Evolutionary conservation across 805 yeast species (phyloP), one percentile per base, ranked within the genome.

Genomic region (Metahyphopichia silvanorum): DNA sequence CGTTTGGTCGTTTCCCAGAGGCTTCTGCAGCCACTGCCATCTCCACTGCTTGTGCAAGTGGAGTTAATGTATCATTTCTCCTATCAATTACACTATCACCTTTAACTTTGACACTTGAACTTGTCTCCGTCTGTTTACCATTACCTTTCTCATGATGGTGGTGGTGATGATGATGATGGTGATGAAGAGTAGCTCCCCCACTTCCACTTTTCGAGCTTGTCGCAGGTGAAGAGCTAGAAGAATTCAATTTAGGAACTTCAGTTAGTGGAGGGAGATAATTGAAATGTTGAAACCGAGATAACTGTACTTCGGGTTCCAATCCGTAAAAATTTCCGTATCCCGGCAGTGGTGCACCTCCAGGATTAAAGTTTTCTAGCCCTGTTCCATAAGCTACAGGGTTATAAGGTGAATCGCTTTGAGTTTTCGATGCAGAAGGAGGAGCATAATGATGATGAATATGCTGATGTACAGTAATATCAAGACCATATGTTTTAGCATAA

Each of bases 361-460:
- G 20, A 9, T 11, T 19, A n/a, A 13, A n/a, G 4, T 11, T 14
- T 16, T 16, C 27, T n/a, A 16, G 11, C 11, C 27, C 16, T 2
- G 21, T 19, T 11, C 11, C 11, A 10, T 16, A 9, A n/a, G 19
- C 12, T 9, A n/a, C 9, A 10, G 20, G 12, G 12, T 14, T 19
- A n/a, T n/a, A 16, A n/a, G 32, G 32, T 17, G 20, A 10, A 17
- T 17, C 8, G 14, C 24, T 12, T 13, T 18, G 17, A 11, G 11
- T 18, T 4, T 11, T 11, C 4, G 22, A 29, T 34, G 16, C 15
- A 27, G 6, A 32, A 25, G 69, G 71, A 2, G 76, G 71, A 6
- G 71, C 67, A 55, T 82, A 81, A 56, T 84, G 88, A 51, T 86
- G 86, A 55, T 85, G 91, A 28, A 83, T 79, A 55, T 86, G 95